These are phyloP conservation scores for Friedmanniomyces endolithicus DNA, from an alignment of 495 filamentous ascomycete genomes.

Conservation along the genomic window DNA sequence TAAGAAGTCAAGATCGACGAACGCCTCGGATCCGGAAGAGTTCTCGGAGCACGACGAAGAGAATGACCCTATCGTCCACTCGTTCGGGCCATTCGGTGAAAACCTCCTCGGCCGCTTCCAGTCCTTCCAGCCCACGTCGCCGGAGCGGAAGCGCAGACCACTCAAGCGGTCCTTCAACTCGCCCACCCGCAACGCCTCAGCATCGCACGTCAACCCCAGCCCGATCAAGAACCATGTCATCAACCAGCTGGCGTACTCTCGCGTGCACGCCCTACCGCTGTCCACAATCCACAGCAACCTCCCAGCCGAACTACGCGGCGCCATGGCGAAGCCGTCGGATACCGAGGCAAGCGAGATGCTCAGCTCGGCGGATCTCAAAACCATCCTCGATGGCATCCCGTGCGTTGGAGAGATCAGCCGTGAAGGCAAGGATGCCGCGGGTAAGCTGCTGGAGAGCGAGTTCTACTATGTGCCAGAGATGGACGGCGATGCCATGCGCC, in stretches of 20 bases:
- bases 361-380: slow-evolving; percentile 42
- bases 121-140: slow-evolving; percentile 47
- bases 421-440: slow-evolving; percentile 91
- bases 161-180: slow-evolving; percentile 12
- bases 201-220: slow-evolving; percentile 17
- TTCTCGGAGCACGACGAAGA: slow-evolving; percentile 78
- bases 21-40: slow-evolving; percentile 33
- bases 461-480: slow-evolving; percentile 94
- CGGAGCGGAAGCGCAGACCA: slow-evolving; percentile 15
- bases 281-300: slow-evolving; percentile 77
- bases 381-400: slow-evolving; percentile 54
- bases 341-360: slow-evolving; percentile 39
- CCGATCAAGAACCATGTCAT: slow-evolving; percentile 57
- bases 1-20: slow-evolving; percentile 22
- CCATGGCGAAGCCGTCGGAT: slow-evolving; percentile 29
- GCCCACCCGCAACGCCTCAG: slow-evolving; percentile 2
- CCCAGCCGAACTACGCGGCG: slow-evolving; percentile 47
- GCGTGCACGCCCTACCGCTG: slow-evolving; percentile 82
- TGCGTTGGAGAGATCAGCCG: slow-evolving; percentile 81
- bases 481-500: slow-evolving; percentile 65
- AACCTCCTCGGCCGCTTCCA: slow-evolving; percentile 69
- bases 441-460: slow-evolving; percentile 85
- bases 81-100: slow-evolving; percentile 77
- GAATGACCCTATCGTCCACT: slow-evolving; percentile 81
- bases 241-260: slow-evolving; percentile 94